Evolutionary conservation across 108 stramenopile genomes (phyloP).

Genomic region (Cylindrotheca closterium): DNA sequence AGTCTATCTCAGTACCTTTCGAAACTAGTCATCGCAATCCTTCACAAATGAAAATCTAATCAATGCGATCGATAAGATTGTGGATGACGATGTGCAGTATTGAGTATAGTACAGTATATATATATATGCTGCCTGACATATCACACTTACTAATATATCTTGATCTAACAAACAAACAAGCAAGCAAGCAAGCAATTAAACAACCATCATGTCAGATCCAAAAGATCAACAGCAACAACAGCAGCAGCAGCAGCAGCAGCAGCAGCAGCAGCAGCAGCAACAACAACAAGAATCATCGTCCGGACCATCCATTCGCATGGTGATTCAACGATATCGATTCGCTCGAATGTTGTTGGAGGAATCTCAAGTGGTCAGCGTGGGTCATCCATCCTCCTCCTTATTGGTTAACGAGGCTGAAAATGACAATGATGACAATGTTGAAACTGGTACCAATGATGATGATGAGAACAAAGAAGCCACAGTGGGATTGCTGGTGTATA

Average conservation of each 20-base stretch:
- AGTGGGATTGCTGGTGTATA: slow-evolving; percentile 52
- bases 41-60: no score
- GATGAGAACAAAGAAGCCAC: not conserved
- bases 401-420: not conserved
- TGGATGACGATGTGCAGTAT: no score
- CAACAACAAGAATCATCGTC: not conserved
- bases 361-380: slow-evolving; percentile 23
- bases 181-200: not conserved
- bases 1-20: no score
- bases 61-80: no score
- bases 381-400: slow-evolving; percentile 2
- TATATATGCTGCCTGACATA: no score
- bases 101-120: no score
- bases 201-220: not conserved
- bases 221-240: not conserved
- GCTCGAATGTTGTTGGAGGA: slow-evolving; percentile 33
- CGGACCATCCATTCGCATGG: slow-evolving; percentile 26
- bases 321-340: slow-evolving; percentile 39
- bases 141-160: no score
- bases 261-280: no score
- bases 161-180: no score
- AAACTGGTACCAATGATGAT: not conserved
- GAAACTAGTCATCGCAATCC: no score
- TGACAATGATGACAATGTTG: not conserved
- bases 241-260: not conserved